Evolutionary conservation across 345 rosid species (phyloP), one percentile per base, ranked within the genome.

Genomic region (Anacardium occidentale): DNA sequence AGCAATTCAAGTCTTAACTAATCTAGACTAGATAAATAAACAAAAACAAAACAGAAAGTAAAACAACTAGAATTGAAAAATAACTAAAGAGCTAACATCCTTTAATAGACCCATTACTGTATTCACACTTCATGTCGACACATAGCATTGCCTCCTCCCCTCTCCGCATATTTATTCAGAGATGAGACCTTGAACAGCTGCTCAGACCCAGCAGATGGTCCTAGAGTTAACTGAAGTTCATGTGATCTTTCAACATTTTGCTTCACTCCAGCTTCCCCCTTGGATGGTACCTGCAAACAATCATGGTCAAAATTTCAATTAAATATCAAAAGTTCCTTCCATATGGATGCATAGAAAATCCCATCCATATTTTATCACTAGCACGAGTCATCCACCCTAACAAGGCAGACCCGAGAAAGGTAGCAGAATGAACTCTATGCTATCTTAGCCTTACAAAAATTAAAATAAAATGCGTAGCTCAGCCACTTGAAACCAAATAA

Each of bases 61-160:
- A 11, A n/a, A 34, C 48, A 1, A 25, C 69, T 52, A 67, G 18
- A 29, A 32, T 29, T 21, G n/a, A 51, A 32, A 67, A n/a, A 29
- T 26, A 52, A 20, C 70, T 52, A 32, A 24, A 44, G 8, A 25
- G 20, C 57, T 25, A 50, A 5, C 0, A 17, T 50, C 42, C 15
- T 14, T 26, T 10, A 66, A 51, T 54, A 4, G 21, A 44, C 11
- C 21, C n/a, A 64, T 50, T 66, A 66, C 70, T 25, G 29, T 67
- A 51, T 67, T 67, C 71, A 67, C 60, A 51, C 48, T 52, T 67
- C 59, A 67, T 67, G 71, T 67, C 71, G 71, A 52, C 71, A 67
- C 58, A 66, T 66, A n/a, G 10, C 25, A 4, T n/a, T n/a, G n/a
- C 12, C 26, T 37, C 25, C n/a, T n/a, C 10, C 20, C 25, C 13